A percentile compares a stretch with the other conserved stretches of the same genome.
These are phyloP conservation scores for Metarhizium anisopliae DNA, from an alignment of 2,329 filamentous ascomycete genomes.

Conservation along the genomic window DNA sequence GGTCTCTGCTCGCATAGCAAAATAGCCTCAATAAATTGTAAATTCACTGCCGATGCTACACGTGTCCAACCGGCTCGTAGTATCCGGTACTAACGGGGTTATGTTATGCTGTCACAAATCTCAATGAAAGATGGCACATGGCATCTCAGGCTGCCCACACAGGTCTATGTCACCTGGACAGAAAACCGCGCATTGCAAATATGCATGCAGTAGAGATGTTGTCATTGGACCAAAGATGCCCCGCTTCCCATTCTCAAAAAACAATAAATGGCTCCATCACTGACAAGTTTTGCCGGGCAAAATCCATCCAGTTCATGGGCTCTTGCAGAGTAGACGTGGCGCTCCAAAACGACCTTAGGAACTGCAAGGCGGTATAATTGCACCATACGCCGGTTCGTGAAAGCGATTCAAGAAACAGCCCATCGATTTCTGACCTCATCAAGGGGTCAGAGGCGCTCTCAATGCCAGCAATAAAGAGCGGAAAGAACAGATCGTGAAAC, in stretches of 20 bases:
- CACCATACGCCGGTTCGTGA: slow-evolving; percentile 6
- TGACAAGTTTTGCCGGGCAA: slow-evolving; percentile 4
- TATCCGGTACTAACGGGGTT: too few relatives aligned
- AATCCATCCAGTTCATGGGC: slow-evolving; percentile 4
- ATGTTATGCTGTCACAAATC: too few relatives aligned
- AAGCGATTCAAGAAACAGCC: slow-evolving; percentile 3
- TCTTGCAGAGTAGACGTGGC: not conserved
- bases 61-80: too few relatives aligned
- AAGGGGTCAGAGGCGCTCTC: not conserved
- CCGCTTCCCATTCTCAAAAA: not conserved
- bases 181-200: not conserved
- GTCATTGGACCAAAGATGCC: not conserved
- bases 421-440: slow-evolving; percentile 1
- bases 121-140: too few relatives aligned
- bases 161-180: too few relatives aligned
- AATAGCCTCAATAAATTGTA: too few relatives aligned
- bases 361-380: slow-evolving; percentile 7
- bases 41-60: too few relatives aligned
- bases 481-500: slow-evolving; percentile 8
- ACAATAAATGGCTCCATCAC: slow-evolving; percentile 3
- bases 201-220: too few relatives aligned
- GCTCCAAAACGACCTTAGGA: slow-evolving; percentile 3
- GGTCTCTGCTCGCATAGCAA: too few relatives aligned
- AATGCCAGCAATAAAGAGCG: slow-evolving; percentile 8
- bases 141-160: too few relatives aligned